Conservation (phyloP, 768 basidiomycete genomes). For the Trametes cingulata region DNA sequence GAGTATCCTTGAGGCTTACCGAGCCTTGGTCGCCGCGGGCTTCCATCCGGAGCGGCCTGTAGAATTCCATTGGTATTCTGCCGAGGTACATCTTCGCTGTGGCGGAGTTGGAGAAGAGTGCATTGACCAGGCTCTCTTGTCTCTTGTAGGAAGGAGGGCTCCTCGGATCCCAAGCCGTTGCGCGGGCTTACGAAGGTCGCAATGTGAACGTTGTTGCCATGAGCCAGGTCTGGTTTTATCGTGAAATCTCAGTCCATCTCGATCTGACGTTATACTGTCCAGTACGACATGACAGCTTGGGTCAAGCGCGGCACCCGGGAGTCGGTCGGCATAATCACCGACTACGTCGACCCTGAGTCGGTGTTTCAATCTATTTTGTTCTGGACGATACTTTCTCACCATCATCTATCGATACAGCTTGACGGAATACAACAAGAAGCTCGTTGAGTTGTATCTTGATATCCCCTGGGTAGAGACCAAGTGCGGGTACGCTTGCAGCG, state of each 20-base stretch:
- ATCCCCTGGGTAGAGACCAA: conserved; percentile 87
- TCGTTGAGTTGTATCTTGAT: conserved; percentile 76
- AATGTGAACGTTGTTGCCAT: conserved; percentile 73
- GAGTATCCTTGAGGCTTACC: conserved; percentile 77
- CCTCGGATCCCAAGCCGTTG: conserved; percentile 89
- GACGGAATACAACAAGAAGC: conserved; percentile 75
- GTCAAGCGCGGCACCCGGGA: conserved; percentile 68
- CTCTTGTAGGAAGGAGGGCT: conserved; percentile 73
- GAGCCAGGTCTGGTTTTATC: conserved; percentile 60
- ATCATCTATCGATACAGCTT: conserved; percentile 48
- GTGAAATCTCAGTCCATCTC: conserved; percentile 11
- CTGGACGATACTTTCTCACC: conserved; percentile 3
- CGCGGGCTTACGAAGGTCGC: conserved; percentile 65
- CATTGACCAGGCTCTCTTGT: not conserved
- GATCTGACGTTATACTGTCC: conserved; percentile 17
- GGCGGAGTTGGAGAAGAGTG: not conserved
- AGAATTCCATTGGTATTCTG: conserved; percentile 87
- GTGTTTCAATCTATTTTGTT: conserved; percentile 13
- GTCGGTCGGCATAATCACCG: conserved; percentile 79
- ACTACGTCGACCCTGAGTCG: conserved; percentile 61
- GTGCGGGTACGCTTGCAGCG: conserved; percentile 94
- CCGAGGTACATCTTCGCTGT: conserved; percentile 51
- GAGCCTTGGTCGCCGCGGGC: conserved; percentile 65
- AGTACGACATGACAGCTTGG: conserved; percentile 96
- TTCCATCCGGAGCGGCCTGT: conserved; percentile 66